Evolutionary conservation across 352 stramenopile genomes (phyloP).

Genomic region (Phytophthora megakarya): DNA sequence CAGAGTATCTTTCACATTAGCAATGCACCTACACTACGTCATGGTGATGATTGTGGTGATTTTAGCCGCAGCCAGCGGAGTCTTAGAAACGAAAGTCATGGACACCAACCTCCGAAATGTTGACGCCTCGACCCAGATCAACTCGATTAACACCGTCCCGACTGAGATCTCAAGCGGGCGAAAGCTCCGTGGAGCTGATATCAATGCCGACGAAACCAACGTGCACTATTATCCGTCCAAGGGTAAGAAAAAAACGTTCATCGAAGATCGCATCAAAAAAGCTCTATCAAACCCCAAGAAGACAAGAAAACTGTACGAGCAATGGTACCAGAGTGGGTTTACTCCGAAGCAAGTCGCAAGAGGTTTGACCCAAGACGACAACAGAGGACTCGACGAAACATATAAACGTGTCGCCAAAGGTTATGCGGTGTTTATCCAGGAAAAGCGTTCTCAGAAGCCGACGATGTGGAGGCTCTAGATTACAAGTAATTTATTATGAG

Average conservation of each 20-base stretch:
- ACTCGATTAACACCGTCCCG: neutral
- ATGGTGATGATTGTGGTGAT: constrained; percentile 2
- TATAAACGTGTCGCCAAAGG: constrained; percentile 21
- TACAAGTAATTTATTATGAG: neutral
- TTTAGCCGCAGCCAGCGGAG: neutral
- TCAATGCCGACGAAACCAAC: neutral
- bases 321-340: constrained; percentile 27
- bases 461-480: neutral
- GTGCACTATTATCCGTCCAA: neutral
- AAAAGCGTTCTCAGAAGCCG: constrained; percentile 3
- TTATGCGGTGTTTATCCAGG: constrained; percentile 19
- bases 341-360: constrained; percentile 14
- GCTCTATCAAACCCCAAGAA: constrained; percentile 19
- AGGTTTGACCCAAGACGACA: constrained; percentile 9
- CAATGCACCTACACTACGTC: neutral
- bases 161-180: constrained; percentile 2
- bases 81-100: neutral
- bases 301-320: constrained; percentile 14
- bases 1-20: neutral
- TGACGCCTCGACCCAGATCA: neutral
- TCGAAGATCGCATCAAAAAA: constrained; percentile 16
- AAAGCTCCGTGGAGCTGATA: constrained; percentile 12
- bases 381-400: constrained; percentile 5
- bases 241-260: constrained; percentile 8
- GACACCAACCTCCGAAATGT: neutral